Evolutionary conservation across 495 filamentous ascomycete species (phyloP).

Genomic region (Hypoxylon fragiforme): DNA sequence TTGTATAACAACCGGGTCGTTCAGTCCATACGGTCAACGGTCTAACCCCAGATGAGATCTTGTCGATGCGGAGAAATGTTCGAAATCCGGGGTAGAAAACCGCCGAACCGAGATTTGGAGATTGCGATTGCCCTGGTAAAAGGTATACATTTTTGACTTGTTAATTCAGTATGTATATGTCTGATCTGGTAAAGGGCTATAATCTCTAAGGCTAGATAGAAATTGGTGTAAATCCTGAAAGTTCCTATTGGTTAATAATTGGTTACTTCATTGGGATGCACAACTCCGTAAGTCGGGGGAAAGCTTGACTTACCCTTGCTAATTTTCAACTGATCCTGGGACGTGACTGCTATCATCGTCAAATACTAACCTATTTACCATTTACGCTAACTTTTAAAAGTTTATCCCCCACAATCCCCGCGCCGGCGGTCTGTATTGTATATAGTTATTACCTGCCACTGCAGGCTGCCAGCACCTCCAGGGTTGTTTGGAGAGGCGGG

Average conservation of each 20-base stretch:
- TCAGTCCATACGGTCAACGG: too few relatives aligned
- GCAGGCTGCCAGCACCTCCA: too few relatives aligned
- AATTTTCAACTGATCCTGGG: too few relatives aligned
- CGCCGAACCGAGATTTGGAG: neutral
- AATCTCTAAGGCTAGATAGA: too few relatives aligned
- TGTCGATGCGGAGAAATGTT: neutral
- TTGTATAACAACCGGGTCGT: too few relatives aligned
- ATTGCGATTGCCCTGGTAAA: neutral
- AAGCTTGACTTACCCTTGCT: too few relatives aligned
- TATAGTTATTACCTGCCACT: too few relatives aligned
- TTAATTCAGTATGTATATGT: too few relatives aligned
- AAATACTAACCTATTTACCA: neutral
- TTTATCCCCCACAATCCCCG: slow-evolving; percentile 30
- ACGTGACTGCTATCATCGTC: too few relatives aligned
- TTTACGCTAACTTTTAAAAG: slow-evolving; percentile 26
- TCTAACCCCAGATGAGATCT: neutral
- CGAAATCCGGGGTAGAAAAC: neutral
- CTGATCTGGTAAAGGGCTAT: too few relatives aligned
- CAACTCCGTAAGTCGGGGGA: neutral
- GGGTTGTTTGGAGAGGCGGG: slow-evolving; percentile 1
- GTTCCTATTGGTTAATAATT: too few relatives aligned
- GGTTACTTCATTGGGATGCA: neutral
- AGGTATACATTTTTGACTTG: neutral
- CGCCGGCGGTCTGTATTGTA: slow-evolving; percentile 13
- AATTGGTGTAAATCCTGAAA: too few relatives aligned